These are phyloP conservation scores for Kockiozyma suomiensis DNA, from an alignment of 805 yeast genomes.

Conservation along the genomic window DNA sequence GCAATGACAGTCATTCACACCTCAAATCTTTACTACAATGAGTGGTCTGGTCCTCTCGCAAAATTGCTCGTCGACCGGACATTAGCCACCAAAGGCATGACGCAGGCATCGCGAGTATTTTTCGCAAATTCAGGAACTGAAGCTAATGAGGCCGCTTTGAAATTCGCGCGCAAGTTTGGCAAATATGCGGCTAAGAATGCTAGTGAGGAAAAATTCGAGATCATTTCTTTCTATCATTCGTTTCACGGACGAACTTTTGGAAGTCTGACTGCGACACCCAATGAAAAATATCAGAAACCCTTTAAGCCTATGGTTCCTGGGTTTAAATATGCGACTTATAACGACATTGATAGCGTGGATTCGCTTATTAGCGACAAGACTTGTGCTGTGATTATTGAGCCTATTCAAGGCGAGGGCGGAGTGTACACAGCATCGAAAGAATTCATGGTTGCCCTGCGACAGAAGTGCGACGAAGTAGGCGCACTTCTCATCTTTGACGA, in stretches of 20 bases:
- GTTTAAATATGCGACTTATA: slow-evolving; percentile 65
- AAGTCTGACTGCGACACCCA: slow-evolving; percentile 87
- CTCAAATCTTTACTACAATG: slow-evolving; percentile 82
- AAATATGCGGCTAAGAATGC: slow-evolving; percentile 41
- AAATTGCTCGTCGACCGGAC: slow-evolving; percentile 72
- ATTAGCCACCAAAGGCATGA: slow-evolving; percentile 73
- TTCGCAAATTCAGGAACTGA: slow-evolving; percentile 75
- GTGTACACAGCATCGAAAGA: slow-evolving; percentile 66
- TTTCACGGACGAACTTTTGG: slow-evolving; percentile 98
- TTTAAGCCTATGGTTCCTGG: slow-evolving; percentile 93
- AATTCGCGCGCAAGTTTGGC: slow-evolving; percentile 82
- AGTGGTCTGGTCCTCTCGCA: slow-evolving; percentile 80
- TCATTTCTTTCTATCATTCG: slow-evolving; percentile 83
- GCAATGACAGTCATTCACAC: slow-evolving; percentile 73
- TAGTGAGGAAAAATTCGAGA: slow-evolving; percentile 57
- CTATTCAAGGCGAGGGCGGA: slow-evolving; percentile 98
- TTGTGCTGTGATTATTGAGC: slow-evolving; percentile 93
- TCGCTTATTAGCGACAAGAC: slow-evolving; percentile 61
- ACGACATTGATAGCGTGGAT: slow-evolving; percentile 62
- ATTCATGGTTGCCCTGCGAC: slow-evolving; percentile 66
- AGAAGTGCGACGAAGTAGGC: slow-evolving; percentile 66
- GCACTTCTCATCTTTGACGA: slow-evolving; percentile 89
- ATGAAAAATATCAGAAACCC: slow-evolving; percentile 89
- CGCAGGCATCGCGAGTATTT: slow-evolving; percentile 68
- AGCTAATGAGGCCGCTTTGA: slow-evolving; percentile 78